A percentile compares a stretch with the other conserved stretches of the same genome.
These are phyloP conservation scores for Trichosporon sp. DNA, from an alignment of 1,284 basidiomycete genomes.

Conservation along the genomic window DNA sequence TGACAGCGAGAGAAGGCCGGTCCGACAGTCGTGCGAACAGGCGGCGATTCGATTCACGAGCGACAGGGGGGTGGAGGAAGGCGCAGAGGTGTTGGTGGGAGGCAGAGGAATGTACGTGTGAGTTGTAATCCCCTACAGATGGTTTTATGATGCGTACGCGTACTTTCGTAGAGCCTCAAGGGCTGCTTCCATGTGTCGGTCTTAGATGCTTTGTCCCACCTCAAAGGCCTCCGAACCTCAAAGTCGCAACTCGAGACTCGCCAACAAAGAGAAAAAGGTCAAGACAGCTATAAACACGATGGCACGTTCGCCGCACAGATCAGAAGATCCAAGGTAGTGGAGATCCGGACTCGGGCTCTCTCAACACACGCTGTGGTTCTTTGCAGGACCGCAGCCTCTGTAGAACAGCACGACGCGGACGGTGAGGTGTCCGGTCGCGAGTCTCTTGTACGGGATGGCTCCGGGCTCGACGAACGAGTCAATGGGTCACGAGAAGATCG, in stretches of 20 bases:
- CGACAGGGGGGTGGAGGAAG: neutral
- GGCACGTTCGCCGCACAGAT: neutral
- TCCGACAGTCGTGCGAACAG: neutral
- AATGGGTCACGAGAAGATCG: neutral
- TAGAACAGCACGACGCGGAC: neutral
- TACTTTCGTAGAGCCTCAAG: conserved; percentile 10
- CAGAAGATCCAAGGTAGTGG: neutral
- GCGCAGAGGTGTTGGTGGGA: neutral
- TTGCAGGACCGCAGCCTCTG: neutral
- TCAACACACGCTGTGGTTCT: neutral
- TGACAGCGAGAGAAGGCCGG: neutral
- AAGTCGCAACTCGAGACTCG: neutral
- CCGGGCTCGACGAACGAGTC: neutral
- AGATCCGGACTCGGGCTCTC: neutral
- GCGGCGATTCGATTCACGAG: neutral
- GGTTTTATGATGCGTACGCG: conserved; percentile 23
- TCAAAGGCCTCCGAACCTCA: neutral
- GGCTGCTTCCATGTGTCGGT: conserved; percentile 2
- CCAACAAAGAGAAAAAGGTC: neutral
- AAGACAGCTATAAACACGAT: conserved; percentile 6
- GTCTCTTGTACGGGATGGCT: neutral
- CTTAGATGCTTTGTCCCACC: conserved; percentile 2
- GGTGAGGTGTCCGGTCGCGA: neutral
- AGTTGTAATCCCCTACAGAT: conserved; percentile 5
- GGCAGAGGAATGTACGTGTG: conserved; percentile 7